Evolutionary conservation across 805 yeast species (phyloP), one percentile per base, ranked within the genome.

Genomic region (Nakazawaea wickerhamii): DNA sequence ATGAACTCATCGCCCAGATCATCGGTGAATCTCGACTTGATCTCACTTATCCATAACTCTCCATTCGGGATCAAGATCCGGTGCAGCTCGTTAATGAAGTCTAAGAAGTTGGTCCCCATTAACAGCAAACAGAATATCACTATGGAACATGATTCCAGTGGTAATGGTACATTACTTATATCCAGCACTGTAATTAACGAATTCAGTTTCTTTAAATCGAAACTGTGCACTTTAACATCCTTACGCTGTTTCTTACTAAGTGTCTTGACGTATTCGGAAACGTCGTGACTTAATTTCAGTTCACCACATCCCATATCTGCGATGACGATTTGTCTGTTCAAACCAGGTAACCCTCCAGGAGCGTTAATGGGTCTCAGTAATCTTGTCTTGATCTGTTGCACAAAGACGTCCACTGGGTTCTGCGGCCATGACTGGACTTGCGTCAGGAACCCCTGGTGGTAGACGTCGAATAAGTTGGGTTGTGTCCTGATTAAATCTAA

Each of bases 241-340:
- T 69, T 71, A 21, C 60, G 53, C 11, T 58, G 56, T 41, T 63
- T 63, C 46, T 64, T 60, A 25, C 56, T 57, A 46, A 52, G 54
- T 18, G 57, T 54, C 38, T 64, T 64, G 47, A 74, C 64, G 52
- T 75, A 74, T 8, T 72, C 68, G 39, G 68, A 68, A 39, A 86
- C 72, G 52, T 88, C 85, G 30, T 70, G 61, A 1, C 96, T 80
- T 36, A 93, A 71, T 53, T 85, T 84, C 0, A 98, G 99, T 62
- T 93, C 99, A 43, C 99, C 99, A 61, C 99, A 93, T 9, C 99
- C 99, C 98, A 93, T 91, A 65, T 93, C 99, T 0, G 98, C 97
- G 46, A 93, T 75, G 3, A 84, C 88, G 28, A 91, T 79, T 46
- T 73, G 72, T 43, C 77, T 78, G 38, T 58, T 61, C 30, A 79